These are phyloP conservation scores for Lolium perenne DNA, from an alignment of 176 grass and related monocot species.

Conservation along the genomic window DNA sequence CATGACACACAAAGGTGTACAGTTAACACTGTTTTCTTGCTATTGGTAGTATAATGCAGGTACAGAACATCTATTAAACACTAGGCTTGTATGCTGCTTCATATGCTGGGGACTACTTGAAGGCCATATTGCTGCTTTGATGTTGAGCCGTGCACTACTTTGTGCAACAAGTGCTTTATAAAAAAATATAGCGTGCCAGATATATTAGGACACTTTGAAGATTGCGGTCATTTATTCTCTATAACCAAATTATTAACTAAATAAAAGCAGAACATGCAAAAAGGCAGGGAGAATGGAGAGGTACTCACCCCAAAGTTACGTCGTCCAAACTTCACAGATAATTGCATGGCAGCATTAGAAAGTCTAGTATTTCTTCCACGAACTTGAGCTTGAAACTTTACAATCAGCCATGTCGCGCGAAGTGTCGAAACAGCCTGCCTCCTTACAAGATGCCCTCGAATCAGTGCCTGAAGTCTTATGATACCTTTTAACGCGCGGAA, in stretches of 20 bases:
- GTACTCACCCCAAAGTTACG: conserved; percentile 49
- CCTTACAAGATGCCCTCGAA: conserved; percentile 92
- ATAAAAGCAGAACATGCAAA: background rate
- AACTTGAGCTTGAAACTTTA: conserved; percentile 81
- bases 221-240: conserved; percentile 1
- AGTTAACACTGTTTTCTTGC: conserved; percentile 23
- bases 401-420: conserved; percentile 62
- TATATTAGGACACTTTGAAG: background rate
- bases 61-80: conserved; percentile 10
- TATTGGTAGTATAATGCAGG: background rate
- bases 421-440: conserved; percentile 86
- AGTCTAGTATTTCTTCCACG: conserved; percentile 74
- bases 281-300: background rate
- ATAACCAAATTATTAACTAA: background rate
- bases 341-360: conserved; percentile 33
- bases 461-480: conserved; percentile 92
- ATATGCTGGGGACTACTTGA: conserved; percentile 20
- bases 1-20: background rate
- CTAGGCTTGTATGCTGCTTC: background rate
- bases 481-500: conserved; percentile 92
- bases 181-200: background rate
- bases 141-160: background rate
- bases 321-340: conserved; percentile 45
- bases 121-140: background rate
- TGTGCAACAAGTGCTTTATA: background rate